Conservation (phyloP, 2,329 filamentous ascomycete species). For the Pyrenochaeta sp. region DNA sequence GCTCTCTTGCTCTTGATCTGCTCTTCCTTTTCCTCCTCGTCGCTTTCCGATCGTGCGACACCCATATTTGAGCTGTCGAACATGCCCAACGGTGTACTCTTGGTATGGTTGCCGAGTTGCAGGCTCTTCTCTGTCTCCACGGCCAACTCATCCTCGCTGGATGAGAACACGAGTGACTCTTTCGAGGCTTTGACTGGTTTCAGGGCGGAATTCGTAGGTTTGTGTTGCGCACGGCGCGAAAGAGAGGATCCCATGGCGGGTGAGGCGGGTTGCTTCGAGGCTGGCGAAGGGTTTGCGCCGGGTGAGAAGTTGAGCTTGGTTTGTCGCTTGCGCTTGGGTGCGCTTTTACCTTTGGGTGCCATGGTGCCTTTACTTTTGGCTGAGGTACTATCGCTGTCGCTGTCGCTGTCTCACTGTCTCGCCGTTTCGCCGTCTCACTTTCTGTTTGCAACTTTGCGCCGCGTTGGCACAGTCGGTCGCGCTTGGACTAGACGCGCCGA, state of each 20-base stretch:
- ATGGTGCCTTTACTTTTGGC: slow-evolving; percentile 16
- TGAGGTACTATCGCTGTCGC: slow-evolving; percentile 7
- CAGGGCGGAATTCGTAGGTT: slow-evolving; percentile 25
- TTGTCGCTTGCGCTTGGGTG: slow-evolving; percentile 44
- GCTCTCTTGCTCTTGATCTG: slow-evolving; percentile 6
- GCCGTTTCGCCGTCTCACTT: no score
- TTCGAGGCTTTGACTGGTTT: slow-evolving; percentile 19
- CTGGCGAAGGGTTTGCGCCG: slow-evolving; percentile 50
- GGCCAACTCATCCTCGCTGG: slow-evolving; percentile 33
- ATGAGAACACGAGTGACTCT: slow-evolving; percentile 19
- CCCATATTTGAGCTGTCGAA: slow-evolving; percentile 32
- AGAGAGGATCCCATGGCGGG: slow-evolving; percentile 9
- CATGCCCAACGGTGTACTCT: slow-evolving; percentile 25
- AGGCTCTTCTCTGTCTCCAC: slow-evolving; percentile 18
- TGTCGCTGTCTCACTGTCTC: slow-evolving; percentile 1
- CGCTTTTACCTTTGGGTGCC: slow-evolving; percentile 36
- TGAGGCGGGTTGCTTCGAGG: slow-evolving; percentile 36
- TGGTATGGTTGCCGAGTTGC: slow-evolving; percentile 27
- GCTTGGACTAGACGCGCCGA: neutral
- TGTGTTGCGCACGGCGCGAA: slow-evolving; percentile 10
- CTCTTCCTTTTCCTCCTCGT: slow-evolving; percentile 17
- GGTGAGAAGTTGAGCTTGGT: slow-evolving; percentile 54
- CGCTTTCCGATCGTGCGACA: slow-evolving; percentile 10
- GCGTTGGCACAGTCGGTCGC: slow-evolving; percentile 6
- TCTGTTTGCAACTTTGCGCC: slow-evolving; percentile 1